A percentile compares a stretch with the other conserved stretches of the same genome.
phyloP scores from a whole-genome alignment of 768 basidiomycete genomes.

The Termitomyces eurrhizus region DNA sequence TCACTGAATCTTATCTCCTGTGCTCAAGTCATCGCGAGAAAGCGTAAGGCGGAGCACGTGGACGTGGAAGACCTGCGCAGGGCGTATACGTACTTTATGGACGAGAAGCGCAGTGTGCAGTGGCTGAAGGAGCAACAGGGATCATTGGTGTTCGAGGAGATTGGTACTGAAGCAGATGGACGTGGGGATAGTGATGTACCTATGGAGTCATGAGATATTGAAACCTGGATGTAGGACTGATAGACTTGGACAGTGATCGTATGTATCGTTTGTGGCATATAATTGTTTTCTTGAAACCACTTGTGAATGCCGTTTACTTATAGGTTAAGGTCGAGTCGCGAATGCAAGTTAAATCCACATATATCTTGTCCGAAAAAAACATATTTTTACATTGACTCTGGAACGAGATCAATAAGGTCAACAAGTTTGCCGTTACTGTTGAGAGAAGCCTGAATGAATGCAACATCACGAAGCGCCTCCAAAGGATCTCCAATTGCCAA shows the following conservation, averaged over 20 bases:
- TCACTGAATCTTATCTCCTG: conserved; percentile 94
- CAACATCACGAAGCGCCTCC: conserved; percentile 69
- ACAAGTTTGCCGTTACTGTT: conserved; percentile 1
- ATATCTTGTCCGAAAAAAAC: not conserved
- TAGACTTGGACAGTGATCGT: conserved; percentile 1
- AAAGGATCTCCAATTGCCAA: conserved; percentile 51
- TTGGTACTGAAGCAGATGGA: conserved; percentile 26
- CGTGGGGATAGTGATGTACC: conserved; percentile 28
- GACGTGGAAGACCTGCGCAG: conserved; percentile 82
- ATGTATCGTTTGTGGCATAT: conserved; percentile 9
- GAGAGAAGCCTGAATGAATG: conserved; percentile 67
- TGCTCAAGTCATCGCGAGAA: conserved; percentile 78
- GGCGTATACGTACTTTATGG: conserved; percentile 88
- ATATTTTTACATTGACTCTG: not conserved
- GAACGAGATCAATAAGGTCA: conserved; percentile 1
- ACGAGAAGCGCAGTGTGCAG: conserved; percentile 88
- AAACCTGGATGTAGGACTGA: not conserved
- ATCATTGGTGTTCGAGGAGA: conserved; percentile 69
- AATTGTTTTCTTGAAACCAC: not conserved
- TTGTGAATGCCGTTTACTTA: not conserved
- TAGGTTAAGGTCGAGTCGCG: not conserved
- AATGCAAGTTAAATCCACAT: not conserved
- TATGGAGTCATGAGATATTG: conserved; percentile 20
- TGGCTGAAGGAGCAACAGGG: conserved; percentile 88
- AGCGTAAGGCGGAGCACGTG: conserved; percentile 77